Conservation (phyloP, 768 basidiomycete genomes). For the Mycena metata region DNA sequence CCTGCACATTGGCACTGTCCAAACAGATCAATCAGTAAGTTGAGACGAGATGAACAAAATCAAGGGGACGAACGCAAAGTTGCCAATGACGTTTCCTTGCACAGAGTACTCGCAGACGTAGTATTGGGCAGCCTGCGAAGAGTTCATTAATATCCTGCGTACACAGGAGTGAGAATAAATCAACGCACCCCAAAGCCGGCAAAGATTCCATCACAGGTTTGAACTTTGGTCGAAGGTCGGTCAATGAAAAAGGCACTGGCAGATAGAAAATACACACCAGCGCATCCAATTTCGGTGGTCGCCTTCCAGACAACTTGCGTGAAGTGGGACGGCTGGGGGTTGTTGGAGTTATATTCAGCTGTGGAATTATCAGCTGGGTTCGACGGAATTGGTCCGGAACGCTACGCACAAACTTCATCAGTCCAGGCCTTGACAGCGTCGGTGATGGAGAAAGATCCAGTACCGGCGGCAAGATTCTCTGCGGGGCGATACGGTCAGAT, state of each 20-base stretch:
- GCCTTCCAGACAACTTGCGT: slow-evolving; percentile 84
- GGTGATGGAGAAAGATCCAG: slow-evolving; percentile 63
- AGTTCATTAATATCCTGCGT: neutral
- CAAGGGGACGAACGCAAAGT: slow-evolving; percentile 63
- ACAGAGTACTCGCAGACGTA: slow-evolving; percentile 78
- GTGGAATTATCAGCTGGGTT: no score
- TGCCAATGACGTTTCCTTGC: slow-evolving; percentile 72
- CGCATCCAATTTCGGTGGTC: slow-evolving; percentile 76
- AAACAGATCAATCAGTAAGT: neutral
- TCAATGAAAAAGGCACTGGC: neutral
- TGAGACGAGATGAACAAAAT: neutral
- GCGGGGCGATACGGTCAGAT: slow-evolving; percentile 23
- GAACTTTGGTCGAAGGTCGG: neutral
- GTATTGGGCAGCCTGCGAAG: slow-evolving; percentile 63
- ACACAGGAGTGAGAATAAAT: neutral
- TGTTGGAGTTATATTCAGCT: slow-evolving; percentile 68
- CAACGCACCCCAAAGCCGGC: neutral
- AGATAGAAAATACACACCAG: neutral
- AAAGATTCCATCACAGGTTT: neutral
- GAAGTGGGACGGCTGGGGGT: slow-evolving; percentile 73
- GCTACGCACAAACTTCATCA: slow-evolving; percentile 70
- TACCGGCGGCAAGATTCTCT: slow-evolving; percentile 84
- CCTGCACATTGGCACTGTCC: neutral
- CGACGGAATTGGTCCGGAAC: neutral
- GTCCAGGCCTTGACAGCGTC: slow-evolving; percentile 71